Evolutionary conservation across 495 filamentous ascomycete species (phyloP), one percentile per base, ranked within the genome.

Genomic region (Glarea lozoyensis): DNA sequence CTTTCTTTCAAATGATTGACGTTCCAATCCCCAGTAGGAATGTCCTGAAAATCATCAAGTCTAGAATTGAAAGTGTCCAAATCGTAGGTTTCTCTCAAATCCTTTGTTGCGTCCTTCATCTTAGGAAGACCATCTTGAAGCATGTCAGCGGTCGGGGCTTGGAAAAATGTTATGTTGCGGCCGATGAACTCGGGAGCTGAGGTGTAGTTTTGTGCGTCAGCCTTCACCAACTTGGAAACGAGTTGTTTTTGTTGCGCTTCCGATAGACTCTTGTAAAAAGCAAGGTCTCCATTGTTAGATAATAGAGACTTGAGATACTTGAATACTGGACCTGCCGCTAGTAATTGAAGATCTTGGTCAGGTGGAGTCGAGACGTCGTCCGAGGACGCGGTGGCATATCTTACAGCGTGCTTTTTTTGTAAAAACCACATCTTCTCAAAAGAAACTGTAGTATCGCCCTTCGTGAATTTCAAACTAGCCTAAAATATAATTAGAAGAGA

Each of bases 381-480:
- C 41, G 13, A 17, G 32, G 37, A 24, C 5, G 37, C 10, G 18
- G 40, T 19, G 32, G 38, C 35, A 20, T 58, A 56, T 38, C 40
- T 42, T 33, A 16, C 64, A 25, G 78, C 72, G 60, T 96, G 87
- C 19, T 68, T 70, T 40, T 76, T 78, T 54, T 97, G 88, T 10
- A 98, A 69, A 57, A 79, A 88, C 53, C 71, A 70, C 9, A 96
- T 72, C 55, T 97, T 97, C 36, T 75, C 76, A 40, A 81, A 74
- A n/a, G 76, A 73, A 18, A 95, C 84, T 10, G 79, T 77, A n/a
- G 86, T 83, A 61, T 97, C 88, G 7, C 92, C 90, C 47, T 79
- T 82, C 11, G 86, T 96, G 57, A 95, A 88, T 53, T 83, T 81
- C 47, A 92, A 65, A 45, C 76, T 73, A 55, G 96, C 94, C 76